These are phyloP conservation scores for Lactifluus subvellereus DNA, from an alignment of 768 basidiomycete species.

Conservation along the genomic window DNA sequence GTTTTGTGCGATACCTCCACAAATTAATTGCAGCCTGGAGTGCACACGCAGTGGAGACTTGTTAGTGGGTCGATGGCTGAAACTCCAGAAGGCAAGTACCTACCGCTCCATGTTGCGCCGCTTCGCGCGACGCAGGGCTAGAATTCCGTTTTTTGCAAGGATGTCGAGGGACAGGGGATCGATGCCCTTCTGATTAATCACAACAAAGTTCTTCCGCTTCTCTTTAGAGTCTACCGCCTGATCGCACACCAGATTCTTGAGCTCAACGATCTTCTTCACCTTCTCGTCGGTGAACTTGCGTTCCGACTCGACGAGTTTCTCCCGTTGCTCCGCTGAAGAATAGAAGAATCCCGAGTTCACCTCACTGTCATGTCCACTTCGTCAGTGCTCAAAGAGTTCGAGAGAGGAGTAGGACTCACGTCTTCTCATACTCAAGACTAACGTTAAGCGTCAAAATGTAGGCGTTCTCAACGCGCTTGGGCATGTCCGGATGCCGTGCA, in stretches of 20 bases:
- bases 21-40: constrained; percentile 80
- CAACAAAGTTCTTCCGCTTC: constrained; percentile 81
- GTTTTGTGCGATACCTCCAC: constrained; percentile 94
- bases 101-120: constrained; percentile 98
- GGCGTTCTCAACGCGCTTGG: constrained; percentile 95
- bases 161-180: constrained; percentile 96
- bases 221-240: constrained; percentile 78
- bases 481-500: constrained; percentile 98
- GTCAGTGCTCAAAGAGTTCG: constrained; percentile 8
- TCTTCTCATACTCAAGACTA: constrained; percentile 98
- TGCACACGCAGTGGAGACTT: background rate
- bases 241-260: constrained; percentile 96
- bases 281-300: constrained; percentile 90
- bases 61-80: constrained; percentile 8
- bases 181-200: constrained; percentile 99
- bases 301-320: constrained; percentile 98
- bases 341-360: constrained; percentile 99
- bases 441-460: constrained; percentile 95
- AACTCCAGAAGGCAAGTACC: constrained; percentile 23
- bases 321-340: constrained; percentile 95
- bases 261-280: constrained; percentile 91
- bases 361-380: constrained; percentile 53
- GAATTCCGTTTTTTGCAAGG: constrained; percentile 92
- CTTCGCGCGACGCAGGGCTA: constrained; percentile 92
- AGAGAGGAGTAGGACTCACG: constrained; percentile 51